Percentiles rank a stretch among this genome's conserved stretches.
phyloP scores from a whole-genome alignment of 148 eudicot genomes.

The Nepenthes mirabilis region DNA sequence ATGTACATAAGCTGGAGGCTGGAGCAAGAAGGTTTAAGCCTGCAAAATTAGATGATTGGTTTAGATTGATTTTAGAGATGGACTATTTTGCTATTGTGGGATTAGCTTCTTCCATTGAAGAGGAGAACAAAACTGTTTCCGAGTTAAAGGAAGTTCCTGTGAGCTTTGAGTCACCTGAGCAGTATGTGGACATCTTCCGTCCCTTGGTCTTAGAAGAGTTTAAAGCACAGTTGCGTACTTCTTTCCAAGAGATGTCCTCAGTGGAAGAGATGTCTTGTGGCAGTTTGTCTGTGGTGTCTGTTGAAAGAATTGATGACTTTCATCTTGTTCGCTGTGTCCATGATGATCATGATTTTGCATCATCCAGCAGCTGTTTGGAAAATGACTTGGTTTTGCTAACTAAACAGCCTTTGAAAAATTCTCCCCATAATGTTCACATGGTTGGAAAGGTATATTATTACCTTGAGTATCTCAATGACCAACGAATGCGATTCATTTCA shows the following conservation, averaged over 20 bases:
- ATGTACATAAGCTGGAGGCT: conserved; percentile 37
- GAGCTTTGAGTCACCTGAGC: conserved; percentile 65
- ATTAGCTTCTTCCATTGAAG: conserved; percentile 43
- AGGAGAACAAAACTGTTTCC: conserved; percentile 21
- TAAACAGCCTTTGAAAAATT: conserved; percentile 50
- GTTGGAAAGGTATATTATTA: conserved; percentile 64
- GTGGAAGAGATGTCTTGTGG: conserved; percentile 67
- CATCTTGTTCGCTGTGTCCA: conserved; percentile 87
- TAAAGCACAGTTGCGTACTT: conserved; percentile 80
- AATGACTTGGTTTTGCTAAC: conserved; percentile 81
- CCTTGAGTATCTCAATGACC: background rate
- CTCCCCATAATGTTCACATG: conserved; percentile 55
- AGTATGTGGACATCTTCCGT: conserved; percentile 73
- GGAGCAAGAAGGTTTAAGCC: conserved; percentile 59
- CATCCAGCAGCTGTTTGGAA: conserved; percentile 50
- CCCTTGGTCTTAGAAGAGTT: conserved; percentile 93
- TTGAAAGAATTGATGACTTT: conserved; percentile 95
- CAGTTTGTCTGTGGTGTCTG: conserved; percentile 74
- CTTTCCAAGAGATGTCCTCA: conserved; percentile 69
- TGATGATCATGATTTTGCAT: conserved; percentile 39
- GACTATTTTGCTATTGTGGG: conserved; percentile 81
- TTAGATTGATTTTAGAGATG: conserved; percentile 70
- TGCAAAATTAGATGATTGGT: conserved; percentile 89
- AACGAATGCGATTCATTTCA: background rate
- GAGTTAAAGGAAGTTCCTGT: conserved; percentile 81